Evolutionary conservation across 305 asterid genomes (phyloP).

Genomic region (Andrographis paniculata): DNA sequence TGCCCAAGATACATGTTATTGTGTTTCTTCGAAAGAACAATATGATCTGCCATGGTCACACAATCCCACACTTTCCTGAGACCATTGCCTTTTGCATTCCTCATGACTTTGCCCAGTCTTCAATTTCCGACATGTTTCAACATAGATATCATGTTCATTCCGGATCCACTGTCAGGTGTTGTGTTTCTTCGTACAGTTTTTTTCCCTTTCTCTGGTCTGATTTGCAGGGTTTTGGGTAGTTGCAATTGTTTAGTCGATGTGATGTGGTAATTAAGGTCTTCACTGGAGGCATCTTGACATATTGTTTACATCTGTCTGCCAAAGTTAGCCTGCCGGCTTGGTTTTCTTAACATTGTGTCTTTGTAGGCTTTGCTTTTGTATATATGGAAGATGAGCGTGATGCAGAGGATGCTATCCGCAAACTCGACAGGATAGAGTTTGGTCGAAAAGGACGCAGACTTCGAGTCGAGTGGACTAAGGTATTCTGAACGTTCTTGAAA

Average conservation of each 20-base stretch:
- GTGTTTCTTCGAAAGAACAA: conserved; percentile 75
- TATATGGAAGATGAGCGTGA: conserved; percentile 96
- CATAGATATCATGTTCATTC: conserved; percentile 81
- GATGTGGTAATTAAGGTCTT: conserved; percentile 30
- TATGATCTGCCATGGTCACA: conserved; percentile 82
- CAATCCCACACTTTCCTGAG: conserved; percentile 72
- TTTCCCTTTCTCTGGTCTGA: conserved; percentile 34
- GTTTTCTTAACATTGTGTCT: conserved; percentile 22
- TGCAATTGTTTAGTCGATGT: conserved; percentile 27
- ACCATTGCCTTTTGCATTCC: conserved; percentile 91
- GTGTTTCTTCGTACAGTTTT: conserved; percentile 51
- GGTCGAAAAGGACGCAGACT: conserved; percentile 82
- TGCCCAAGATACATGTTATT: conserved; percentile 78
- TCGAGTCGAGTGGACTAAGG: conserved; percentile 95
- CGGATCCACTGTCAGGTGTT: conserved; percentile 93
- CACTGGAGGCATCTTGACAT: conserved; percentile 29
- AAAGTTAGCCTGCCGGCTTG: conserved; percentile 17
- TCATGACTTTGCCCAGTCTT: conserved; percentile 90
- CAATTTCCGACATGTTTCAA: conserved; percentile 81
- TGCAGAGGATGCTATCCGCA: conserved; percentile 89
- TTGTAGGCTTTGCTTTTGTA: conserved; percentile 80
- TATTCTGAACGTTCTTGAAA: conserved; percentile 18
- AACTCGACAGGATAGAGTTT: conserved; percentile 79
- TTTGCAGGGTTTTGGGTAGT: conserved; percentile 47
- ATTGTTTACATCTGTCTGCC: conserved; percentile 19